phyloP scores from a whole-genome alignment of 352 stramenopile species.

The Pythium utonaiense region DNA sequence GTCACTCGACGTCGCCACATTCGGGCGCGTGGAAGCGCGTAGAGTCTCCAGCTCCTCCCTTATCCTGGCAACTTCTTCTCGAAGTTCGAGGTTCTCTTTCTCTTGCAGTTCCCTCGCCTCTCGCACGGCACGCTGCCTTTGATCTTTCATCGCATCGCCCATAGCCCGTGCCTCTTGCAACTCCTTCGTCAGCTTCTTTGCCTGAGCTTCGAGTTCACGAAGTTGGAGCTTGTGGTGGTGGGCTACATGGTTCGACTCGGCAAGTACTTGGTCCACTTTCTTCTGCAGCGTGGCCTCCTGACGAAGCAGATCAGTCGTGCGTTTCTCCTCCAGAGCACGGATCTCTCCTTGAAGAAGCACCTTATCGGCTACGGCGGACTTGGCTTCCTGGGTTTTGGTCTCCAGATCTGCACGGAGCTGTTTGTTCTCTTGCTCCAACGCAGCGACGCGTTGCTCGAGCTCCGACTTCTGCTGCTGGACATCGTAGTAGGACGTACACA shows the following conservation, averaged over 20 bases:
- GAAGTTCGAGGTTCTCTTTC: slow-evolving; percentile 6
- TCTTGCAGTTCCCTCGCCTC: slow-evolving; percentile 13
- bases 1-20: background rate
- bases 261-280: slow-evolving; percentile 50
- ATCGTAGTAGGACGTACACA: slow-evolving; percentile 87
- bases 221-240: slow-evolving; percentile 50
- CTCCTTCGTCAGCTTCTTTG: slow-evolving; percentile 16
- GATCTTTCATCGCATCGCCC: background rate
- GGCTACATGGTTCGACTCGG: slow-evolving; percentile 42
- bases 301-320: slow-evolving; percentile 34
- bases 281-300: slow-evolving; percentile 32
- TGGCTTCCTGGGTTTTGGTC: slow-evolving; percentile 20
- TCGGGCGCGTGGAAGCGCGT: background rate
- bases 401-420: slow-evolving; percentile 27
- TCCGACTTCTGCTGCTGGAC: slow-evolving; percentile 65
- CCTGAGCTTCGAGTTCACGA: slow-evolving; percentile 19
- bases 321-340: slow-evolving; percentile 46
- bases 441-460: slow-evolving; percentile 35
- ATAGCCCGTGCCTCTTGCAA: background rate
- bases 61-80: slow-evolving; percentile 23
- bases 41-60: slow-evolving; percentile 1
- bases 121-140: background rate
- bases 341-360: slow-evolving; percentile 44
- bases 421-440: slow-evolving; percentile 32
- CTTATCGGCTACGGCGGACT: slow-evolving; percentile 24